phyloP scores from a whole-genome alignment of 2,329 filamentous ascomycete species.

The Penicillium sp. region DNA sequence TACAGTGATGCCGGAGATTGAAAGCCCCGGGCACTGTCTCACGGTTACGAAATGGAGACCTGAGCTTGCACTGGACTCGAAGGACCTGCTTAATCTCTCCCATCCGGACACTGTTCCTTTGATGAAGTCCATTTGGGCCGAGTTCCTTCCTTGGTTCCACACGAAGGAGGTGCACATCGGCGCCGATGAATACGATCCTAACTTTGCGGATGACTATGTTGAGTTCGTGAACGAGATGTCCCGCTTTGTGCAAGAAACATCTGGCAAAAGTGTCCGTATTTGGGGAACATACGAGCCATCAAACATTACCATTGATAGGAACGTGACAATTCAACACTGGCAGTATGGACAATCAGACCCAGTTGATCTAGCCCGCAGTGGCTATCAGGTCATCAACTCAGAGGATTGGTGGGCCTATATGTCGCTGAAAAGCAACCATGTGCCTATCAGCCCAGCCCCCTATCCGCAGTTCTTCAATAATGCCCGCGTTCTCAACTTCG shows the following conservation, averaged over 20 bases:
- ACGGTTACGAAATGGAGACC: slow-evolving; percentile 61
- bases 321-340: slow-evolving; percentile 58
- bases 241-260: slow-evolving; percentile 44
- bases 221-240: slow-evolving; percentile 55
- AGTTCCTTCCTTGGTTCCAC: slow-evolving; percentile 58
- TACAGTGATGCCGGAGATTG: slow-evolving; percentile 60
- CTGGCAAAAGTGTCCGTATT: slow-evolving; percentile 52
- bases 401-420: slow-evolving; percentile 58
- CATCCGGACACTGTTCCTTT: slow-evolving; percentile 56
- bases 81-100: slow-evolving; percentile 57
- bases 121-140: slow-evolving; percentile 56
- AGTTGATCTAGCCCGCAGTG: slow-evolving; percentile 46
- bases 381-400: slow-evolving; percentile 55
- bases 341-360: slow-evolving; percentile 56
- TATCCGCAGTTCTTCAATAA: slow-evolving; percentile 52
- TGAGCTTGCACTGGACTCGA: slow-evolving; percentile 51
- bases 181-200: slow-evolving; percentile 55
- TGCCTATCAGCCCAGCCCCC: slow-evolving; percentile 50
- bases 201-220: slow-evolving; percentile 52
- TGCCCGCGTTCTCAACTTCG: slow-evolving; percentile 52
- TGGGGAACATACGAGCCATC: slow-evolving; percentile 58
- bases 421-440: slow-evolving; percentile 56
- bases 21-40: slow-evolving; percentile 59
- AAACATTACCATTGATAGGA: slow-evolving; percentile 42
- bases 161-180: slow-evolving; percentile 57